phyloP scores from a whole-genome alignment of 768 basidiomycete species.

The Hygrocybe punicea region DNA sequence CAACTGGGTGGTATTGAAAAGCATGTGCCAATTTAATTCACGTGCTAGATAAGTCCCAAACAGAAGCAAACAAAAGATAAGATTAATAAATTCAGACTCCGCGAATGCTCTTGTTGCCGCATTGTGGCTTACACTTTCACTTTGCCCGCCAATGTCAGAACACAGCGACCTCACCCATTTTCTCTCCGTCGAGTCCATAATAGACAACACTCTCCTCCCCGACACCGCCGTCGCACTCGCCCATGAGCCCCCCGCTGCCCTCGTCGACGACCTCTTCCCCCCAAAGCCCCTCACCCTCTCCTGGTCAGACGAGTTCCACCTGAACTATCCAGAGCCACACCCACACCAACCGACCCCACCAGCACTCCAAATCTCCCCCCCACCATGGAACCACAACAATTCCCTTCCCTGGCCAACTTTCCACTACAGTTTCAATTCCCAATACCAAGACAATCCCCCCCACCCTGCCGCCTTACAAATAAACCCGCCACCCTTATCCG shows the following conservation, averaged over 20 bases:
- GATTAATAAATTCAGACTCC: background rate
- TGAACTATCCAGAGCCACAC: background rate
- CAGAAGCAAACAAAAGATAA: background rate
- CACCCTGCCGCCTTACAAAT: background rate
- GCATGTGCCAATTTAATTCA: background rate
- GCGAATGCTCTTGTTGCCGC: background rate
- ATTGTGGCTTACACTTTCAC: background rate
- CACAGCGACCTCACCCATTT: background rate
- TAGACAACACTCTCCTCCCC: background rate
- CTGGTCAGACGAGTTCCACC: background rate
- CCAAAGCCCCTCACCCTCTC: background rate
- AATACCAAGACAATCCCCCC: background rate
- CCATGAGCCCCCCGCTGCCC: background rate
- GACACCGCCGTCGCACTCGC: background rate
- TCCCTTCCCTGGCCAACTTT: background rate
- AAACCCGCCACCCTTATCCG: background rate
- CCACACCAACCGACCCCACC: background rate
- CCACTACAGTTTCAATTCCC: background rate
- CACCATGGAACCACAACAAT: background rate
- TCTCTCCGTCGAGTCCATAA: background rate
- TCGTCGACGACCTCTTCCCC: background rate
- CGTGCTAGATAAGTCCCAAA: background rate
- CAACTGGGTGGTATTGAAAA: background rate
- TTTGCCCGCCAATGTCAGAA: background rate
- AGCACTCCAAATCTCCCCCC: background rate